Evolutionary conservation across 495 filamentous ascomycete species (phyloP).

Genomic region (Acidiella bohemica): DNA sequence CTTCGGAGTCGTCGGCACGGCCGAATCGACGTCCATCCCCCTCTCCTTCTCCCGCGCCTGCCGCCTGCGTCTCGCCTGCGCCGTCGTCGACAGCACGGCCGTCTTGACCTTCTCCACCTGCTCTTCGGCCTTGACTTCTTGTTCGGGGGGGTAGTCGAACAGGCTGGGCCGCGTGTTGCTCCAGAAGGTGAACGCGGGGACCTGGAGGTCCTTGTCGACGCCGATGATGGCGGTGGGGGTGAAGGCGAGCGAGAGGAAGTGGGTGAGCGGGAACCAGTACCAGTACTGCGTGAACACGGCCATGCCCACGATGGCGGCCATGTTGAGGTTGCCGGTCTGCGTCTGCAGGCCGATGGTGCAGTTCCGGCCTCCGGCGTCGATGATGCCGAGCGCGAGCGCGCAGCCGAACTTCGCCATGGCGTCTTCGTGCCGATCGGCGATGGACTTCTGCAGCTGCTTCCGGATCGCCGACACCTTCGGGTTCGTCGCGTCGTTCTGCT

Average conservation of each 20-base stretch:
- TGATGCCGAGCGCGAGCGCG: slow-evolving; percentile 86
- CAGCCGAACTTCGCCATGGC: slow-evolving; percentile 99
- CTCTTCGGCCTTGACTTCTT: slow-evolving; percentile 86
- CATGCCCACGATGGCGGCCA: slow-evolving; percentile 94
- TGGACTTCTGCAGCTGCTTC: slow-evolving; percentile 58
- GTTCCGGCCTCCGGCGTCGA: slow-evolving; percentile 95
- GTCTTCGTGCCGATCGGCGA: slow-evolving; percentile 92
- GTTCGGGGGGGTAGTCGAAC: slow-evolving; percentile 95
- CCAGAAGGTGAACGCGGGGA: slow-evolving; percentile 92
- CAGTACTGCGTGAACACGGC: slow-evolving; percentile 98
- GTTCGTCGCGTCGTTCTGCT: slow-evolving; percentile 72
- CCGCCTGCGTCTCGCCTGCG: slow-evolving; percentile 88
- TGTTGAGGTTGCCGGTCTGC: slow-evolving; percentile 93
- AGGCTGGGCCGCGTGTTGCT: slow-evolving; percentile 86
- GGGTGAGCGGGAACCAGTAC: slow-evolving; percentile 99
- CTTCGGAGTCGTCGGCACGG: slow-evolving; percentile 57
- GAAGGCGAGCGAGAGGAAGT: slow-evolving; percentile 90
- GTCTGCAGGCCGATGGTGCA: slow-evolving; percentile 97
- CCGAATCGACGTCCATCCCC: slow-evolving; percentile 48
- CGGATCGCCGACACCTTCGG: slow-evolving; percentile 51
- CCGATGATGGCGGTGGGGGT: slow-evolving; percentile 89
- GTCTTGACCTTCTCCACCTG: slow-evolving; percentile 90
- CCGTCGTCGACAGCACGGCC: slow-evolving; percentile 89
- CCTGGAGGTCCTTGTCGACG: slow-evolving; percentile 82
- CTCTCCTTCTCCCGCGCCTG: slow-evolving; percentile 37